These are phyloP conservation scores for Tuber magnatum DNA, from an alignment of 495 filamentous ascomycete genomes.

Conservation along the genomic window DNA sequence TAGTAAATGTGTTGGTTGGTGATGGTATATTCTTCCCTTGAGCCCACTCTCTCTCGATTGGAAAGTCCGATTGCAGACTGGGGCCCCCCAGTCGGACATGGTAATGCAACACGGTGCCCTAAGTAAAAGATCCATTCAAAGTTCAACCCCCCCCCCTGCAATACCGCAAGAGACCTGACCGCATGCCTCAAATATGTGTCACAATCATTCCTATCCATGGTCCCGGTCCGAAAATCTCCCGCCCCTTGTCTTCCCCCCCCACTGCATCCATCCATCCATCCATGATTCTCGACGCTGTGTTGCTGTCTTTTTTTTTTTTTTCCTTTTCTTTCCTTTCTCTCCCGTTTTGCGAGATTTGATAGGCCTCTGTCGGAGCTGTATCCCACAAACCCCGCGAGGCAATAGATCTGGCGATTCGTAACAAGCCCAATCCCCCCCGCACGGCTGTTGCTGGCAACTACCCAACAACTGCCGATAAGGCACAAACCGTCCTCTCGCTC, in stretches of 20 bases:
- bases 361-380: background rate
- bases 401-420: background rate
- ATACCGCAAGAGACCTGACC: background rate
- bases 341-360: background rate
- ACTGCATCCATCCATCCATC: slow-evolving; percentile 13
- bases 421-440: background rate
- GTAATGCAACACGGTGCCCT: background rate
- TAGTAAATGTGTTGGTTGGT: background rate
- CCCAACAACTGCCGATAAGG: background rate
- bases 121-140: background rate
- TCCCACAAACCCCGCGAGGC: background rate
- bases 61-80: background rate
- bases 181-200: background rate
- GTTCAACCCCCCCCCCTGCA: background rate
- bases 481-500: background rate
- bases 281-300: background rate
- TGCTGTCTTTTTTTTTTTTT: background rate
- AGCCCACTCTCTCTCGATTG: background rate
- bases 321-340: background rate
- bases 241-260: slow-evolving; percentile 11
- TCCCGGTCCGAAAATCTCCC: slow-evolving; percentile 30
- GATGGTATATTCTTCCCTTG: background rate
- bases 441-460: background rate
- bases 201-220: slow-evolving; percentile 28
- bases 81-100: background rate